Conservation (phyloP, 108 stramenopile species). For the Conticribra guillardii region DNA sequence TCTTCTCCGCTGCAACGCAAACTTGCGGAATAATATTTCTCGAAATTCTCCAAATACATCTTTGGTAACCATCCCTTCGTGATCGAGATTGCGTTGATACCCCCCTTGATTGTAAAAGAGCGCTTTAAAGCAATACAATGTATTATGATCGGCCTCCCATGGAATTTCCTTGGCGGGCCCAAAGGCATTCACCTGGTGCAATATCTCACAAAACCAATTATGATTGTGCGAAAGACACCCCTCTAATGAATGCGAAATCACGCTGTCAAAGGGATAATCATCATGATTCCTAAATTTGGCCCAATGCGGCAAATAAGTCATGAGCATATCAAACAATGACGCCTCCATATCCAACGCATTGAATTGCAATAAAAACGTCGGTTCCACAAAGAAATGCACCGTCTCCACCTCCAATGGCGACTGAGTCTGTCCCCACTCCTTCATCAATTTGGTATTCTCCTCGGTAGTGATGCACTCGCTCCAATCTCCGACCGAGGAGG, state of each 20-base stretch:
- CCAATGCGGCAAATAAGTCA: constrained; percentile 44
- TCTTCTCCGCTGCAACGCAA: constrained; percentile 38
- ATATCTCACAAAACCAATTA: constrained; percentile 40
- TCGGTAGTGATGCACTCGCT: constrained; percentile 28
- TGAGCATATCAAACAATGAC: constrained; percentile 40
- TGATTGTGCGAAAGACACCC: constrained; percentile 39
- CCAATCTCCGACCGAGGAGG: constrained; percentile 47
- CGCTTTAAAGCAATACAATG: constrained; percentile 39
- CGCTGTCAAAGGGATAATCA: constrained; percentile 34
- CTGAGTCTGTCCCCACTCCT: constrained; percentile 31
- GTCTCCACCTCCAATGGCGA: constrained; percentile 24
- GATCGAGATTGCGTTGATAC: constrained; percentile 23
- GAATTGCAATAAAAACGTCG: constrained; percentile 43
- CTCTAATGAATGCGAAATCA: constrained; percentile 35
- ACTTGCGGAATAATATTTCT: constrained; percentile 34
- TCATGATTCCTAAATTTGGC: constrained; percentile 13
- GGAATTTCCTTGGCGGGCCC: constrained; percentile 41
- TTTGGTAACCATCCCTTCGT: constrained; percentile 29
- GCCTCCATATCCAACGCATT: constrained; percentile 33
- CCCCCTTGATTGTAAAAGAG: constrained; percentile 37
- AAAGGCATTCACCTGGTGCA: constrained; percentile 51
- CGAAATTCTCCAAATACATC: constrained; percentile 32
- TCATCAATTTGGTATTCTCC: constrained; percentile 28
- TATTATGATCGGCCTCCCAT: constrained; percentile 36
- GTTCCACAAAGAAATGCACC: constrained; percentile 41